Base-by-base conservation (phyloP, 371 early-diverging fungal species). In the Mortierella sp. region DNA sequence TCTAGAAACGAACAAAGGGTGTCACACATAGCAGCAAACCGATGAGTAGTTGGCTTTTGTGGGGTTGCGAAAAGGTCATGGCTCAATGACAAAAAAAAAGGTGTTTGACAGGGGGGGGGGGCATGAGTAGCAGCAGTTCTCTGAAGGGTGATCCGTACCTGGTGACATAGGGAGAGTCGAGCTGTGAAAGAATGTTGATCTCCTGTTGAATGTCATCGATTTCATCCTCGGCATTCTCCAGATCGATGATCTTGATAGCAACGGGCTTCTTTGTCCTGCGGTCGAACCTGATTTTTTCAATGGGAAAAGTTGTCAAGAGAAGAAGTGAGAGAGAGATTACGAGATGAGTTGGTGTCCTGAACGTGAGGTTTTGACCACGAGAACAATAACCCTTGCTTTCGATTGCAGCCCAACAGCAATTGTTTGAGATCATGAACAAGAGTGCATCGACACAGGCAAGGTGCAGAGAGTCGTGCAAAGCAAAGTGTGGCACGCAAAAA, bases 181-280 rank as follows among this genome's bases (percentile, higher is more conserved):
- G 90, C 81, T 98, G 98, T 28, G 97, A 96, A 26, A 99, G 91
- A 73, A 99, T 98, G 70, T 93, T 93, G 87, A 98, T 99, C 84
- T 99, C 99, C 87, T 96, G 96, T 86, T 97, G 98, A 83, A 99
- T 98, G 89, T 98, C 99, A 79, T 98, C 98, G 78, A 98, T 98
- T 82, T 99, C 98, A 81, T 98, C 98, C 86, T 98, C 99, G 37
- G 98, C 97, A 80, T 95, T 93, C 86, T 97, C 98, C 37, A 98
- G 89, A 82, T 97, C 97, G 82, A 97, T 97, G 48, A 97, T 93
- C 87, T 98, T 98, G 86, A 98, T 97, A 13, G 98, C 98, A 24
- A 98, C 97, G 6, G 94, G 94, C 76, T 88, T 92, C 79, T 95
- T 94, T 28, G 94, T 93, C 72, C 91, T 90, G 75, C 91, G 93